phyloP scores from a whole-genome alignment of 768 basidiomycete species.

The Daedaleopsis nitida region DNA sequence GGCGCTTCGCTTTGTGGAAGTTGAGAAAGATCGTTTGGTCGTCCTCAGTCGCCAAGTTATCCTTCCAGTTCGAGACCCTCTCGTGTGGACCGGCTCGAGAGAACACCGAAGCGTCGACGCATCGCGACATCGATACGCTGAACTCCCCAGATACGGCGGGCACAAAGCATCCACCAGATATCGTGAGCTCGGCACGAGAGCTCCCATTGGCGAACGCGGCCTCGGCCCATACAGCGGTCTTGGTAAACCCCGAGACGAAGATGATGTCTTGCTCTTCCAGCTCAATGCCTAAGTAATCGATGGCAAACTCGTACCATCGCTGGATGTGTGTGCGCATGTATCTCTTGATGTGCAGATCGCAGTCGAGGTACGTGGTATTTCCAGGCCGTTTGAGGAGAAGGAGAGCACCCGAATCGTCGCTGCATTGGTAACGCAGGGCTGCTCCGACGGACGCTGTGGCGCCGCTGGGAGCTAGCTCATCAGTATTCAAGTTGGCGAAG shows the following conservation, averaged over 20 bases:
- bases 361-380: background rate
- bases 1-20: constrained; percentile 12
- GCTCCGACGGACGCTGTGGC: background rate
- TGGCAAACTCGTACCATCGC: background rate
- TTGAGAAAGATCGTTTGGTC: constrained; percentile 15
- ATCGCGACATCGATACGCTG: background rate
- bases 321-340: background rate
- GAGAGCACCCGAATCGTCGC: constrained; percentile 7
- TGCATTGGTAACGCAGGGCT: constrained; percentile 4
- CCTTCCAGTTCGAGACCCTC: background rate
- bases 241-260: constrained; percentile 3
- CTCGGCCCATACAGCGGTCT: constrained; percentile 1
- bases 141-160: background rate
- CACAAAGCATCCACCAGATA: background rate
- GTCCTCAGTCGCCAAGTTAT: background rate
- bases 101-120: background rate
- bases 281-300: background rate
- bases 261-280: background rate
- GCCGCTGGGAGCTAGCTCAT: background rate
- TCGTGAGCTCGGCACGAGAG: background rate
- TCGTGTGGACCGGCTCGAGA: background rate
- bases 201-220: background rate
- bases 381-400: background rate
- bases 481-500: background rate
- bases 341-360: background rate